These are phyloP conservation scores for Piper betle DNA, from an alignment of 164 flowering plant species.

Conservation along the genomic window DNA sequence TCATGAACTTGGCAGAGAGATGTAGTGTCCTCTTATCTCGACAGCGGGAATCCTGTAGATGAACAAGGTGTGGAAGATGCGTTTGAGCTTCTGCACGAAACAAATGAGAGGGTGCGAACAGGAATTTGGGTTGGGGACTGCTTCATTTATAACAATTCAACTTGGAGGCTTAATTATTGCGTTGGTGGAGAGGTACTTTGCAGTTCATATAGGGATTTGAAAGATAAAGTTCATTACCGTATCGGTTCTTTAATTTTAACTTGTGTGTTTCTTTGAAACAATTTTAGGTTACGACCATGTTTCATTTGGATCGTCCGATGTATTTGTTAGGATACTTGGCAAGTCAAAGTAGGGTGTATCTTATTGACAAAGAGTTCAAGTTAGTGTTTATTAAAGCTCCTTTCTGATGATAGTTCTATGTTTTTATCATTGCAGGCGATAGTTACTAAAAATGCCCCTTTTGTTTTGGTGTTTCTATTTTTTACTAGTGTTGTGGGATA, in stretches of 20 bases:
- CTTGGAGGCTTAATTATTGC: slow-evolving; percentile 95
- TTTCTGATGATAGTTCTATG: neutral
- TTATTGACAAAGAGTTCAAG: slow-evolving; percentile 98
- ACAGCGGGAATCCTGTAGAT: slow-evolving; percentile 75
- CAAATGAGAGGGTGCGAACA: slow-evolving; percentile 84
- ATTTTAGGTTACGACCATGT: slow-evolving; percentile 89
- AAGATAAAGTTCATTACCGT: neutral
- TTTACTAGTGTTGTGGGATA: slow-evolving; percentile 80
- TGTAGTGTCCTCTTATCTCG: slow-evolving; percentile 63
- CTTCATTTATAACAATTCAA: slow-evolving; percentile 81
- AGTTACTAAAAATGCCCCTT: neutral
- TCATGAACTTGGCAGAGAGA: slow-evolving; percentile 50
- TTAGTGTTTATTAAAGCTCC: slow-evolving; percentile 23
- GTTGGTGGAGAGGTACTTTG: slow-evolving; percentile 91
- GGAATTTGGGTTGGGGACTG: slow-evolving; percentile 99
- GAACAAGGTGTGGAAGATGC: slow-evolving; percentile 98
- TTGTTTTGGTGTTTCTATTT: neutral
- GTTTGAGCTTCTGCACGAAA: slow-evolving; percentile 91
- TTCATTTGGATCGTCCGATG: slow-evolving; percentile 98
- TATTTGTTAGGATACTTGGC: slow-evolving; percentile 96
- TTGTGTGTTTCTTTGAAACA: neutral
- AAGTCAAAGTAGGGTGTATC: slow-evolving; percentile 86
- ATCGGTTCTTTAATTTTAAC: neutral
- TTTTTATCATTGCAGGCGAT: neutral
- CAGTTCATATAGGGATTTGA: neutral